phyloP scores from a whole-genome alignment of 306 rosid species.

The Trifolium pratense region DNA sequence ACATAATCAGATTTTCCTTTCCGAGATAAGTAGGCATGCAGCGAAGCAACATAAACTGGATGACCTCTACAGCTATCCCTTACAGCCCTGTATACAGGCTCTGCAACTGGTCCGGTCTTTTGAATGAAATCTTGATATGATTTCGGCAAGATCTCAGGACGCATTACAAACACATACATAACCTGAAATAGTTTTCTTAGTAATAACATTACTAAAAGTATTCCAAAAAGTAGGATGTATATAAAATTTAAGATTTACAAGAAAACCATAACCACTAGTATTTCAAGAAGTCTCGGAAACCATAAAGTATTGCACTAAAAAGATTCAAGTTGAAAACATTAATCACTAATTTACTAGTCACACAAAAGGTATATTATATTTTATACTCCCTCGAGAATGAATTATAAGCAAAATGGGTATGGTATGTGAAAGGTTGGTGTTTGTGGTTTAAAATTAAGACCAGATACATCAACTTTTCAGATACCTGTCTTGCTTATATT shows the following conservation, averaged over 20 bases:
- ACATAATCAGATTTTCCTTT: constrained; percentile 54
- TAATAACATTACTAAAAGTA: constrained; percentile 29
- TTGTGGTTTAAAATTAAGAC: too few relatives aligned
- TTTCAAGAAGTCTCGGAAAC: constrained; percentile 23
- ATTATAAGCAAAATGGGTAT: too few relatives aligned
- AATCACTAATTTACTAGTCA: too few relatives aligned
- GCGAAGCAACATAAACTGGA: constrained; percentile 70
- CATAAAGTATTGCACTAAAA: too few relatives aligned
- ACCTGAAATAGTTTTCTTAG: constrained; percentile 59
- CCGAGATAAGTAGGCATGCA: constrained; percentile 68
- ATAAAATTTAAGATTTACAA: constrained; percentile 2
- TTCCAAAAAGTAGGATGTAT: background rate
- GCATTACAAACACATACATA: constrained; percentile 97
- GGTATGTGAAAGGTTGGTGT: too few relatives aligned
- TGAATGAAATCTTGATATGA: constrained; percentile 90
- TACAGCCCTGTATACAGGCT: constrained; percentile 92
- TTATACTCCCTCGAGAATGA: too few relatives aligned
- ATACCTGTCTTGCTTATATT: too few relatives aligned
- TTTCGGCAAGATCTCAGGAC: constrained; percentile 96
- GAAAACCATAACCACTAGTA: constrained; percentile 16
- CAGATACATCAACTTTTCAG: too few relatives aligned
- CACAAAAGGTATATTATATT: too few relatives aligned
- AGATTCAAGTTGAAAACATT: too few relatives aligned
- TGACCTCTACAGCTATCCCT: constrained; percentile 88
- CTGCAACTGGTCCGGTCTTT: constrained; percentile 94